phyloP scores from a whole-genome alignment of 768 basidiomycete species.

The Lyophyllum shimeji region DNA sequence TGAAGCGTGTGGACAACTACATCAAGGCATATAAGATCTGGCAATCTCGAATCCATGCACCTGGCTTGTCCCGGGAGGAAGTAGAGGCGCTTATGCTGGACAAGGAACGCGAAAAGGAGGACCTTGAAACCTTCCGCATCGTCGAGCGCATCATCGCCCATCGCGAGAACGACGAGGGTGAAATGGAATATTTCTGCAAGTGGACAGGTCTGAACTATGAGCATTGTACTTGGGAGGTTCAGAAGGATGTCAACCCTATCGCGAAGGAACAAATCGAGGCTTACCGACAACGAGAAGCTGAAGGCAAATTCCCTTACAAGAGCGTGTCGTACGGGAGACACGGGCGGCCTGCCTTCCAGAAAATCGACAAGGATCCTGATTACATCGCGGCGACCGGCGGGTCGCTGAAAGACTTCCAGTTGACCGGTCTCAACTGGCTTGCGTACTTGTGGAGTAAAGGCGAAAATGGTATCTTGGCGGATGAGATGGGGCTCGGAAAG shows the following conservation, averaged over 20 bases:
- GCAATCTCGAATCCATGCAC: conserved; percentile 61
- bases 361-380: conserved; percentile 85
- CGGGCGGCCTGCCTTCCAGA: conserved; percentile 75
- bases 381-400: conserved; percentile 82
- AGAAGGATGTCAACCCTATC: conserved; percentile 75
- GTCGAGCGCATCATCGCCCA: conserved; percentile 90
- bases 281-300: conserved; percentile 73
- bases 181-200: conserved; percentile 93
- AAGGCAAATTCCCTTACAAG: conserved; percentile 84
- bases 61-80: conserved; percentile 81
- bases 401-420: conserved; percentile 94
- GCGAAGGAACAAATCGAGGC: conserved; percentile 78
- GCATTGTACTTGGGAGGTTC: conserved; percentile 93
- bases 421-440: conserved; percentile 98
- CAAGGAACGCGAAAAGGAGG: conserved; percentile 88
- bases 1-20: conserved; percentile 98
- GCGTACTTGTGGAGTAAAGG: conserved; percentile 93
- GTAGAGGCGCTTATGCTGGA: conserved; percentile 86
- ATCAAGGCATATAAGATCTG: conserved; percentile 87
- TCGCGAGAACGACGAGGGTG: conserved; percentile 57
- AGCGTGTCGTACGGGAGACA: conserved; percentile 65
- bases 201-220: conserved; percentile 94
- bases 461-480: conserved; percentile 95
- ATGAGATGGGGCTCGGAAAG: conserved; percentile 99
- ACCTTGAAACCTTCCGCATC: conserved; percentile 85